Evolutionary conservation across 208 protist genomes (phyloP).

Genomic region (Leishmania martiniquensis): DNA sequence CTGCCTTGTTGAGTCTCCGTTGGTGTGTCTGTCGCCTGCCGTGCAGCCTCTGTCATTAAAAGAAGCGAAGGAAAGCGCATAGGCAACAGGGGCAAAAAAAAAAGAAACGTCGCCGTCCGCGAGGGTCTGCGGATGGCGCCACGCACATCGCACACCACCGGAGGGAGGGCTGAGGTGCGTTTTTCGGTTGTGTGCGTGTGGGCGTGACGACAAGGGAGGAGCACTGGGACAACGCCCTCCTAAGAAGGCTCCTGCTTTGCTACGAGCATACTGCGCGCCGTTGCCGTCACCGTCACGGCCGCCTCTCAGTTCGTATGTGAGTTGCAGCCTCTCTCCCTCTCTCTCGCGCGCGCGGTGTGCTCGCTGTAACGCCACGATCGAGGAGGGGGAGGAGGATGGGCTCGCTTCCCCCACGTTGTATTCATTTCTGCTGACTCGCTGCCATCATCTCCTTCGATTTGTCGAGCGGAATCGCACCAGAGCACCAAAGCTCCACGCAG

Average conservation of each 20-base stretch:
- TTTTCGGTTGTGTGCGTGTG: background rate
- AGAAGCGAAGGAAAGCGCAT: background rate
- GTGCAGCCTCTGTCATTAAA: background rate
- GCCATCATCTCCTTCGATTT: too few species aligned
- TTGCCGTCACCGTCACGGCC: background rate
- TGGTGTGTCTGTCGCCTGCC: background rate
- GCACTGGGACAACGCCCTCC: background rate
- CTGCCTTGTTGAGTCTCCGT: slow-evolving; percentile 5
- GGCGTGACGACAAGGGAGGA: too few species aligned
- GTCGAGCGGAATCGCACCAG: too few species aligned
- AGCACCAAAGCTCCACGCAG: too few species aligned
- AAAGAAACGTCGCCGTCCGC: background rate
- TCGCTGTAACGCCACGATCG: too few species aligned
- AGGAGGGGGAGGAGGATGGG: too few species aligned
- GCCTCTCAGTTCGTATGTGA: too few species aligned
- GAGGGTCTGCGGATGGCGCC: background rate
- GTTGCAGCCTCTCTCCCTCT: too few species aligned
- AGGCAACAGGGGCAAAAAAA: background rate
- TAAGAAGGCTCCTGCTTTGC: background rate
- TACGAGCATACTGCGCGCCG: background rate
- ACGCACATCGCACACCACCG: background rate
- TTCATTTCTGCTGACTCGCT: too few species aligned
- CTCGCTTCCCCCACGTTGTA: too few species aligned
- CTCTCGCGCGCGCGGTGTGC: too few species aligned
- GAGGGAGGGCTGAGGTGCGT: background rate